These are phyloP conservation scores for Peronosclerospora sorghi DNA, from an alignment of 352 stramenopile species.

Conservation along the genomic window DNA sequence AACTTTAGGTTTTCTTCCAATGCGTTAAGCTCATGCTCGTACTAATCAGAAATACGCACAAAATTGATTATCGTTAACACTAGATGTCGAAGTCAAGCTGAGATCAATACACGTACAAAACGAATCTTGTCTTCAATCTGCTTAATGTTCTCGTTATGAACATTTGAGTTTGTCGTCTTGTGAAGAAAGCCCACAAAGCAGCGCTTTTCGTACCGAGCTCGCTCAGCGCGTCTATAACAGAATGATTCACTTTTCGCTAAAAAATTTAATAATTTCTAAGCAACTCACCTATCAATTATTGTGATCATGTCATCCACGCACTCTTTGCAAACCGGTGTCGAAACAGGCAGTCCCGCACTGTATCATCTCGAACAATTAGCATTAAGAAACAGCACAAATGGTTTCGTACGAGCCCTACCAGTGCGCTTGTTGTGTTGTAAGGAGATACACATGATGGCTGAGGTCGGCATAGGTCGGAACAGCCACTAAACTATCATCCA, in stretches of 20 bases:
- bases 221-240: conserved; percentile 40
- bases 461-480: conserved; percentile 60
- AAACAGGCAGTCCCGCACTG: conserved; percentile 47
- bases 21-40: conserved; percentile 48
- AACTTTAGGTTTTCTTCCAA: conserved; percentile 50
- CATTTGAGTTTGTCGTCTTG: conserved; percentile 27
- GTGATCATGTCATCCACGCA: conserved; percentile 67
- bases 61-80: not conserved
- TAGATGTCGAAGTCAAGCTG: not conserved
- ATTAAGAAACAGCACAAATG: too few relatives aligned
- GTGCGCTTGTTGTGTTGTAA: conserved; percentile 60
- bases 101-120: conserved; percentile 36
- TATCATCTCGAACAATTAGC: not conserved
- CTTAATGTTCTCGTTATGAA: conserved; percentile 47
- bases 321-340: conserved; percentile 57
- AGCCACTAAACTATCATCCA: conserved; percentile 52
- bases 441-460: conserved; percentile 55
- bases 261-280: not conserved
- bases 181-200: conserved; percentile 49
- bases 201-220: conserved; percentile 63
- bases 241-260: not conserved
- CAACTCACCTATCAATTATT: conserved; percentile 46
- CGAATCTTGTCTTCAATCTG: conserved; percentile 62
- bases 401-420: conserved; percentile 28
- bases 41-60: conserved; percentile 21